Evolutionary conservation across 2,329 filamentous ascomycete species (phyloP).

Genomic region (Aureobasidium sp.): DNA sequence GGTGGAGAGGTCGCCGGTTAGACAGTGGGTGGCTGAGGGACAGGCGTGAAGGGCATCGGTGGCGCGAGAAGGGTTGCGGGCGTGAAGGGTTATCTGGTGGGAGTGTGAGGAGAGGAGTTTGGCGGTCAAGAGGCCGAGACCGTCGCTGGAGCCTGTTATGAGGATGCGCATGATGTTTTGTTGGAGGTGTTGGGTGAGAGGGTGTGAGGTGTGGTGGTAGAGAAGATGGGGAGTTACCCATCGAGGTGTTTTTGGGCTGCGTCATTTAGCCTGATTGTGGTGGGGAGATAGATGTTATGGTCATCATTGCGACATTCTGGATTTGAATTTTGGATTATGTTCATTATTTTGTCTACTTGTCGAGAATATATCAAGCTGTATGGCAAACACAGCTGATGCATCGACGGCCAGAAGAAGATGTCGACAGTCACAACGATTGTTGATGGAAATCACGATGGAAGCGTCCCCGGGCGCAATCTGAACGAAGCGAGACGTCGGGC

Average conservation of each 20-base stretch:
- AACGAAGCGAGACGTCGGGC: not conserved
- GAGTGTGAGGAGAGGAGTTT: slow-evolving; percentile 49
- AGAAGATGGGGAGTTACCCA: not conserved
- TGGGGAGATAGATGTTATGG: too few species aligned
- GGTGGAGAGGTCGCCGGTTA: slow-evolving; percentile 60
- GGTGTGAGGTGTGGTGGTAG: not conserved
- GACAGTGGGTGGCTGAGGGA: slow-evolving; percentile 56
- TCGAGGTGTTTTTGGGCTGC: too few species aligned
- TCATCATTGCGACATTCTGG: too few species aligned
- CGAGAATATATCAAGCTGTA: too few species aligned
- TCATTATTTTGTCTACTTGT: too few species aligned
- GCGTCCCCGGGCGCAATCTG: slow-evolving; percentile 6
- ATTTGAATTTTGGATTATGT: too few species aligned
- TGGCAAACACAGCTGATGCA: too few species aligned
- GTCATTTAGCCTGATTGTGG: too few species aligned
- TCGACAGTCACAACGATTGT: too few species aligned
- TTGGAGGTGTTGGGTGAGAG: not conserved
- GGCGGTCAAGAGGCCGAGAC: slow-evolving; percentile 60
- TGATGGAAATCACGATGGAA: not conserved
- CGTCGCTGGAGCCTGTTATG: slow-evolving; percentile 66
- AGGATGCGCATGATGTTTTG: slow-evolving; percentile 45
- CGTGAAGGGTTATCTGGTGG: slow-evolving; percentile 64
- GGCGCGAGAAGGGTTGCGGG: slow-evolving; percentile 61
- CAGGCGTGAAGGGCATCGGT: slow-evolving; percentile 52
- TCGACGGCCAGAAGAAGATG: too few species aligned